Evolutionary conservation across 805 yeast genomes (phyloP).

Genomic region (Myxozyma kluyveri): DNA sequence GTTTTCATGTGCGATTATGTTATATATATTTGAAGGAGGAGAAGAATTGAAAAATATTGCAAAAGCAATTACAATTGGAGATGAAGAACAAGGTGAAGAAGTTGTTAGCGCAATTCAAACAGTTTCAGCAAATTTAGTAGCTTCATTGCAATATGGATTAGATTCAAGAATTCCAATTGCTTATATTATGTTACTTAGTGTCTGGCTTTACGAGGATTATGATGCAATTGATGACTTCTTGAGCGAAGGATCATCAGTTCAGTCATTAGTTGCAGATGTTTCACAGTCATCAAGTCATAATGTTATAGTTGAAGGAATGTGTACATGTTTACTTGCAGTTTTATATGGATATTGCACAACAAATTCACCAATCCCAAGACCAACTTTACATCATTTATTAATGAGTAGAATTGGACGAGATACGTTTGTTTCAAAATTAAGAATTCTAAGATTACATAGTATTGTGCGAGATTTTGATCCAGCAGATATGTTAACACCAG

Average conservation of each 20-base stretch:
- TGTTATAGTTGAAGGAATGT: constrained; percentile 67
- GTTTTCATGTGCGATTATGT: constrained; percentile 71
- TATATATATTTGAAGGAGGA: constrained; percentile 57
- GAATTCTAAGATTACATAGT: constrained; percentile 63
- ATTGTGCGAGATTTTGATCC: constrained; percentile 57
- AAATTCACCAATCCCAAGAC: constrained; percentile 55
- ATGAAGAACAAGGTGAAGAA: constrained; percentile 55
- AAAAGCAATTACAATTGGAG: constrained; percentile 54
- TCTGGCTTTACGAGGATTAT: constrained; percentile 76
- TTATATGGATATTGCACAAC: constrained; percentile 70
- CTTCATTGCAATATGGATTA: constrained; percentile 51
- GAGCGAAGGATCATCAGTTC: constrained; percentile 61
- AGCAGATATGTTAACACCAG: constrained; percentile 49
- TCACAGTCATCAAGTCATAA: constrained; percentile 47
- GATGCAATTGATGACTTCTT: constrained; percentile 73
- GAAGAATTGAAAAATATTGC: constrained; percentile 51
- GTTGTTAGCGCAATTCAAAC: constrained; percentile 70
- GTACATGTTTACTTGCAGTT: constrained; percentile 67
- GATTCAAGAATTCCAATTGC: constrained; percentile 80
- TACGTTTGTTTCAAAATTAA: constrained; percentile 68
- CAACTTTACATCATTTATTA: constrained; percentile 60
- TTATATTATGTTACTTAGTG: constrained; percentile 67
- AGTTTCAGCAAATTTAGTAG: constrained; percentile 66
- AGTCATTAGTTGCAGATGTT: constrained; percentile 65
- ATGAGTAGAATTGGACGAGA: constrained; percentile 74